Conservation (phyloP, 495 filamentous ascomycete species). For the Daldinia vernicosa region DNA sequence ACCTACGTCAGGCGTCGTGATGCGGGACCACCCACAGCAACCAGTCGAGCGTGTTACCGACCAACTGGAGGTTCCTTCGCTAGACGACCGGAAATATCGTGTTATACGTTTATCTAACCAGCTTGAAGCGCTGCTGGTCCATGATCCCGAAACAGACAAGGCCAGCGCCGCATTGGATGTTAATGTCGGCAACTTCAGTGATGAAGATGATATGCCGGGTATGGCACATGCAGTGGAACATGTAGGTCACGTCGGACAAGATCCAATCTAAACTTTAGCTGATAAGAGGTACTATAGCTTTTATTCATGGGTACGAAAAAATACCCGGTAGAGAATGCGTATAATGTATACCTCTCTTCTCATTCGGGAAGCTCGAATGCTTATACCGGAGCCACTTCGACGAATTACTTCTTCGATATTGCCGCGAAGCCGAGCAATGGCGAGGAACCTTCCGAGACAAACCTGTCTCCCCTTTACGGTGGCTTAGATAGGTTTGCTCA, state of each 20-base stretch:
- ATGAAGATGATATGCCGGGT: constrained; percentile 89
- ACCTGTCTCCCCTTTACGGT: constrained; percentile 82
- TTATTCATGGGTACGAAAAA: constrained; percentile 99
- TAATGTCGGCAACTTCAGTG: constrained; percentile 94
- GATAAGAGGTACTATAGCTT: constrained; percentile 63
- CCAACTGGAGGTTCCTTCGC: constrained; percentile 80
- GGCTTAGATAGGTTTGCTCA: constrained; percentile 96
- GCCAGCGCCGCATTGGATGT: constrained; percentile 94
- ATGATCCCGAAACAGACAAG: constrained; percentile 96
- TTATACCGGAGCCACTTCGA: constrained; percentile 91
- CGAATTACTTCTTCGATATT: constrained; percentile 98
- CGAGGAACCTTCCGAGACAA: constrained; percentile 59
- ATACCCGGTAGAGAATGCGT: constrained; percentile 96
- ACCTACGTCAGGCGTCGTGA: constrained; percentile 28
- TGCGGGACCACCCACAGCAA: constrained; percentile 44
- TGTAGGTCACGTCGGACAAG: constrained; percentile 46
- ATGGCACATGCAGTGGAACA: constrained; percentile 89
- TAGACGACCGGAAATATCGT: constrained; percentile 89
- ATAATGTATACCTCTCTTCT: constrained; percentile 88
- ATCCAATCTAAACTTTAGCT: constrained; percentile 8
- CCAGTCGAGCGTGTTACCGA: constrained; percentile 78
- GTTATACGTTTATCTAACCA: constrained; percentile 86
- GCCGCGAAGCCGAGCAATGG: constrained; percentile 72
- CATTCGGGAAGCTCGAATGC: constrained; percentile 94
- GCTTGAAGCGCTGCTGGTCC: constrained; percentile 93